A percentile compares a stretch with the other conserved stretches of the same genome.
Evolutionary conservation across 495 filamentous ascomycete genomes (phyloP).

Genomic region (Penicillium lagena): DNA sequence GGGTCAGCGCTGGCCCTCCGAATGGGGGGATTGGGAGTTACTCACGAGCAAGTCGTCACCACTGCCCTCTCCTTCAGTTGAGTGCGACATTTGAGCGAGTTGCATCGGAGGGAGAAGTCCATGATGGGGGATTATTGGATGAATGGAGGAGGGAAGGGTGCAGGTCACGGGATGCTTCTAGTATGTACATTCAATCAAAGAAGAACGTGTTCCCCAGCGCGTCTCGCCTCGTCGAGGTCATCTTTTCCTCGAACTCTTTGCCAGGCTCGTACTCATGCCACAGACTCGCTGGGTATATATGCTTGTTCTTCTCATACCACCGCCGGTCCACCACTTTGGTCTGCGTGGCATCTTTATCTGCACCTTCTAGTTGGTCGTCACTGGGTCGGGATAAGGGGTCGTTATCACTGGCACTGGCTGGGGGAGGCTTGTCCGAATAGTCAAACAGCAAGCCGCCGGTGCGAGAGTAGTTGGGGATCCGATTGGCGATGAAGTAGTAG

Average conservation of each 20-base stretch:
- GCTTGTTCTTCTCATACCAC: conserved; percentile 97
- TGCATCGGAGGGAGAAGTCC: conserved; percentile 75
- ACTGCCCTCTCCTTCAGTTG: conserved; percentile 70
- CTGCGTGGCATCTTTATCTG: conserved; percentile 67
- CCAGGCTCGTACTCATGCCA: conserved; percentile 95
- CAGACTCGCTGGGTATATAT: conserved; percentile 91
- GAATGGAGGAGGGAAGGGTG: not conserved
- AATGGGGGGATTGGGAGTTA: conserved; percentile 2
- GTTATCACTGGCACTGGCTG: conserved; percentile 27
- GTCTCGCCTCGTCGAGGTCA: conserved; percentile 61
- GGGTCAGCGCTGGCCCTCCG: conserved; percentile 4
- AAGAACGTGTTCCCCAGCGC: conserved; percentile 88
- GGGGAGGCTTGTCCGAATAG: conserved; percentile 57
- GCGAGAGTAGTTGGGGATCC: conserved; percentile 60
- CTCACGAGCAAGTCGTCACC: conserved; percentile 85
- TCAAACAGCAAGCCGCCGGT: conserved; percentile 59
- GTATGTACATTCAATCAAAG: conserved; percentile 46
- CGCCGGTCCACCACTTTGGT: conserved; percentile 95
- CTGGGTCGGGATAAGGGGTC: conserved; percentile 37
- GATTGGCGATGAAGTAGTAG: conserved; percentile 94
- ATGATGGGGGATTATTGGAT: conserved; percentile 29
- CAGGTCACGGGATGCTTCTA: conserved; percentile 6
- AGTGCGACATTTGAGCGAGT: conserved; percentile 71
- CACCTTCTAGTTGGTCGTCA: conserved; percentile 62
- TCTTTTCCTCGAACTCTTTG: conserved; percentile 75